These are phyloP conservation scores for Podosphaera xanthii DNA, from an alignment of 2,329 filamentous ascomycete species.

Conservation along the genomic window DNA sequence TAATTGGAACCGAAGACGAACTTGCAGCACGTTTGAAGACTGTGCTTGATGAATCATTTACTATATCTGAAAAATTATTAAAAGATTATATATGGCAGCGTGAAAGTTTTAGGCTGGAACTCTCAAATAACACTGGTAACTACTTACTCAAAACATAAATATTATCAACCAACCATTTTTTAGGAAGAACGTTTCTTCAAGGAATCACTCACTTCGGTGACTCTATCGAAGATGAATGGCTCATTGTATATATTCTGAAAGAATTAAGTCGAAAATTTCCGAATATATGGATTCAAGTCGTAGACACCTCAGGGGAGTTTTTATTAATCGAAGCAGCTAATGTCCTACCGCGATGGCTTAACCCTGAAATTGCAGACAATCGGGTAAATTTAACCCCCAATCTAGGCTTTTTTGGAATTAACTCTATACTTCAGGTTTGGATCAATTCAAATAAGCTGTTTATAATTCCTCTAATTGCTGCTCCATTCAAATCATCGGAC, in stretches of 20 bases:
- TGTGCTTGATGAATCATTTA: constrained; percentile 44
- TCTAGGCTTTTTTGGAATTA: constrained; percentile 2
- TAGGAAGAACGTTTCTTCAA: constrained; percentile 38
- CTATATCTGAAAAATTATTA: constrained; percentile 40
- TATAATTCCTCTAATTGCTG: constrained; percentile 38
- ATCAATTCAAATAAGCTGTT: constrained; percentile 54
- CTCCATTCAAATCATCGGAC: constrained; percentile 15
- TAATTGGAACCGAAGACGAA: constrained; percentile 27
- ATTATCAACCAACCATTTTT: neutral
- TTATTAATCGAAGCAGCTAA: constrained; percentile 84
- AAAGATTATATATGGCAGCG: constrained; percentile 90
- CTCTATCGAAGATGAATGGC: constrained; percentile 91
- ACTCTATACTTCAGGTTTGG: constrained; percentile 38
- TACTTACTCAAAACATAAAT: neutral
- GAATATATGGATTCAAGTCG: constrained; percentile 59
- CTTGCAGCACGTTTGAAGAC: constrained; percentile 43
- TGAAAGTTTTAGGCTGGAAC: constrained; percentile 44
- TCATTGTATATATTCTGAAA: constrained; percentile 72
- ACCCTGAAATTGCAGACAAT: constrained; percentile 69
- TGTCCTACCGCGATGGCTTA: constrained; percentile 71
- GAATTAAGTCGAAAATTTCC: constrained; percentile 54
- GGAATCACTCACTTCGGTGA: constrained; percentile 78
- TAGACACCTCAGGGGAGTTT: constrained; percentile 85
- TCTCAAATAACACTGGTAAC: constrained; percentile 33
- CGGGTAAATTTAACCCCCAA: constrained; percentile 23